Evolutionary conservation across 1,139 yeast genomes (phyloP).

Genomic region (Zygosaccharomyces sapae): DNA sequence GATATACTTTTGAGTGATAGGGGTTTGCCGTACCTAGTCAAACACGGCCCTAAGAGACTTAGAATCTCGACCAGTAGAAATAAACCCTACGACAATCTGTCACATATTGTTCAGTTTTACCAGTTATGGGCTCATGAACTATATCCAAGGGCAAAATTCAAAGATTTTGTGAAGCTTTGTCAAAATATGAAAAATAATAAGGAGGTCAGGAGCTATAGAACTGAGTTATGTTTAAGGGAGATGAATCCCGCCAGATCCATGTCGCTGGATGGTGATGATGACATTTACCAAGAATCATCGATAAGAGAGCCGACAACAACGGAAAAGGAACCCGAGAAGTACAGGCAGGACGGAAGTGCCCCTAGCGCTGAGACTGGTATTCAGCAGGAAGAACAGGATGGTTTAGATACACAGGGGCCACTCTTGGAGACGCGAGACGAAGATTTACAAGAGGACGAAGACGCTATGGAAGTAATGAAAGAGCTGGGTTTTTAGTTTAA

Average conservation of each 20-base stretch:
- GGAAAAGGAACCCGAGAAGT: not conserved
- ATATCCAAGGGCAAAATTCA: constrained; percentile 73
- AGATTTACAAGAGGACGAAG: constrained; percentile 27
- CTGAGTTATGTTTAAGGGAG: constrained; percentile 26
- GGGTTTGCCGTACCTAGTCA: constrained; percentile 48
- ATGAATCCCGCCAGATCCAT: constrained; percentile 19
- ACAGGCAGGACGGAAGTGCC: not conserved
- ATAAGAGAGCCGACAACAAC: constrained; percentile 1
- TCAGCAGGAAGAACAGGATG: constrained; percentile 4
- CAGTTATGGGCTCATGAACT: constrained; percentile 83
- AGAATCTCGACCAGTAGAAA: constrained; percentile 44
- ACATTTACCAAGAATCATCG: not conserved
- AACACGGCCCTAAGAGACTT: constrained; percentile 41
- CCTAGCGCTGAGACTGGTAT: not conserved
- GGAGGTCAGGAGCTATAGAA: constrained; percentile 29
- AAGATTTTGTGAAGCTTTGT: constrained; percentile 46
- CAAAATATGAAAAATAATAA: constrained; percentile 28
- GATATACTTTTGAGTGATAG: constrained; percentile 46
- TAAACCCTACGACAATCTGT: constrained; percentile 41
- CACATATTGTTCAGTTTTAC: constrained; percentile 56
- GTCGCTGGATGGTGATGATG: constrained; percentile 7
- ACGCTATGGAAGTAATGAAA: constrained; percentile 29
- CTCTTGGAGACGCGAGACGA: constrained; percentile 5
- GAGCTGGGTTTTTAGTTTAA: constrained; percentile 22
- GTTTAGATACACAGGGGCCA: constrained; percentile 10